Evolutionary conservation across 1,284 basidiomycete species (phyloP), one percentile per base, ranked within the genome.

Genomic region (Uromyces viciae-fabae): DNA sequence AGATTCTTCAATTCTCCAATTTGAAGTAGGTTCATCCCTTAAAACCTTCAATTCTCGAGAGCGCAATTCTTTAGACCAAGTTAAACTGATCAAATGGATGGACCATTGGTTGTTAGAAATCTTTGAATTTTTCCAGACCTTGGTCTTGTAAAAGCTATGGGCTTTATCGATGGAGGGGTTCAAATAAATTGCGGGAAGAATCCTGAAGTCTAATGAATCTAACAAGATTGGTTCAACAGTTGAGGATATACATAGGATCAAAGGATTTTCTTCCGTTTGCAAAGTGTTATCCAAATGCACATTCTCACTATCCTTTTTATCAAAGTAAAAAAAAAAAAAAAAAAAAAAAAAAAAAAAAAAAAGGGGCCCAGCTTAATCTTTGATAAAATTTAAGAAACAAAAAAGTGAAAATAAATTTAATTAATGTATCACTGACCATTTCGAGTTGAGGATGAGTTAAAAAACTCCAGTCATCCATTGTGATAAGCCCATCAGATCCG

Each of bases 381-480:
- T n/a, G n/a, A n/a, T n/a, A n/a, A n/a, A n/a, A n/a, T n/a, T n/a
- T n/a, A n/a, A n/a, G n/a, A n/a, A 52, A 52, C n/a, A 52, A 52
- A 14, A 14, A 11, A 60, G 14, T 11, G 28, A 60, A 60, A 60
- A 60, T 25, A 11, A 25, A 60, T 25, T 60, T 11, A 52, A 52
- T 52, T 14, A 52, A 52, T 52, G 14, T 52, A 52, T n/a, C 31
- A 62, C 49, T 49, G 19, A 66, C 36, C 46, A 43, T 31, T 36
- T 62, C 69, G 22, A 33, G 42, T 58, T 25, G 46, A 31, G 64
- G 62, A 49, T 3, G 46, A 17, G 56, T 31, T n/a, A 43, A 11
- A 42, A 77, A 77, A 31, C 54, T 42, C 71, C 71, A 75, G 49
- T 75, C 74, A 58, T 75, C 60, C 22, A 75, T 62, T 40, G 60